A percentile compares a stretch with the other conserved stretches of the same genome.
Conservation (phyloP, 1,284 basidiomycete species). For the Termitomyces sp. region DNA sequence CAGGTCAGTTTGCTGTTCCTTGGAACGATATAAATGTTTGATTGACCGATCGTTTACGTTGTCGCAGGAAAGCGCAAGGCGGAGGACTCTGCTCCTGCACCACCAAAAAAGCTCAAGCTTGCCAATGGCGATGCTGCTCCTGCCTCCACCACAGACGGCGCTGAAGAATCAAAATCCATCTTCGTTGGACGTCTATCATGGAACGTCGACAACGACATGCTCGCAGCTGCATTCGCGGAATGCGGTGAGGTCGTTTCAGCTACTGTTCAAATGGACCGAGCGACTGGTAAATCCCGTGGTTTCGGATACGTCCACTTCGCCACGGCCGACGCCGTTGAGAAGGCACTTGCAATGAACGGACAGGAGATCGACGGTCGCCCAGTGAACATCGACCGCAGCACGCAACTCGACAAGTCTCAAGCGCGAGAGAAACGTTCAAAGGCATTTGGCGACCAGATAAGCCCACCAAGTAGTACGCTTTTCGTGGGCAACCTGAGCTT, state of each 20-base stretch:
- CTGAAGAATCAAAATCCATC: constrained; percentile 65
- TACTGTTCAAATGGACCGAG: constrained; percentile 88
- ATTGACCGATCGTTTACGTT: background rate
- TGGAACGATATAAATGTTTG: background rate
- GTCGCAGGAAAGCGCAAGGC: constrained; percentile 81
- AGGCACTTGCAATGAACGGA: constrained; percentile 73
- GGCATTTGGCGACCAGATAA: constrained; percentile 69
- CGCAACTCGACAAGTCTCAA: constrained; percentile 50
- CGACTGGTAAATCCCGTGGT: constrained; percentile 82
- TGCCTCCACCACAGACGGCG: constrained; percentile 33
- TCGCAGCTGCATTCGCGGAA: constrained; percentile 84
- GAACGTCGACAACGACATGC: constrained; percentile 97
- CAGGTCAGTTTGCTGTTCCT: constrained; percentile 24
- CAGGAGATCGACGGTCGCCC: constrained; percentile 91
- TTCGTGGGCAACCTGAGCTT: constrained; percentile 94
- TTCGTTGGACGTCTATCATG: constrained; percentile 95
- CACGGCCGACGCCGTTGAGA: constrained; percentile 67
- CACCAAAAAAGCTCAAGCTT: constrained; percentile 83
- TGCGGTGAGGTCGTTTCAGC: constrained; percentile 88
- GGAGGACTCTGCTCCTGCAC: constrained; percentile 51
- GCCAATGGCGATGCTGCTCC: constrained; percentile 51
- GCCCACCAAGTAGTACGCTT: constrained; percentile 72
- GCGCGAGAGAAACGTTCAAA: constrained; percentile 69
- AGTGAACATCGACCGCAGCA: constrained; percentile 83
- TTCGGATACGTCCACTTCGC: constrained; percentile 97